Conservation (phyloP, 495 filamentous ascomycete species). For the Elasticomyces elasticus region DNA sequence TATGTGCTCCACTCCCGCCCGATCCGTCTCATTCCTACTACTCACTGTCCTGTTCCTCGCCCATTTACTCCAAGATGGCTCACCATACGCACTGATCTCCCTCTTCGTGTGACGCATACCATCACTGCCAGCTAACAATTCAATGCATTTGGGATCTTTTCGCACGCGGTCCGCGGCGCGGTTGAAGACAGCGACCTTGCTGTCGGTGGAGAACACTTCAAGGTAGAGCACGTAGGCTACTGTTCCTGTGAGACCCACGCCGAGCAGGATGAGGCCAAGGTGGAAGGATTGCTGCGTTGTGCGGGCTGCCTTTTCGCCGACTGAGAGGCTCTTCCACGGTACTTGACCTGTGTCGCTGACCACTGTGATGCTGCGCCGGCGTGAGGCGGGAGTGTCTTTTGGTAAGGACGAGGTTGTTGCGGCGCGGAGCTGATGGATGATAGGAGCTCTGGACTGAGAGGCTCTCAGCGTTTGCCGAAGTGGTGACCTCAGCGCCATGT, state of each 20-base stretch:
- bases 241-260: conserved; percentile 56
- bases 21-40: conserved; percentile 47
- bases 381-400: conserved; percentile 1
- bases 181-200: conserved; percentile 80
- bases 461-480: too few species aligned
- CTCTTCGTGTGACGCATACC: conserved; percentile 40
- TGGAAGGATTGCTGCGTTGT: conserved; percentile 88
- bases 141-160: conserved; percentile 55
- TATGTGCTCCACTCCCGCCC: conserved; percentile 68
- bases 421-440: neutral
- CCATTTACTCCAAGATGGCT: conserved; percentile 75
- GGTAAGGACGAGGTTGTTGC: conserved; percentile 13
- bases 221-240: conserved; percentile 62
- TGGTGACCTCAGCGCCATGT: neutral
- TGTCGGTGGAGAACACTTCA: conserved; percentile 80
- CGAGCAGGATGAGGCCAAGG: conserved; percentile 64
- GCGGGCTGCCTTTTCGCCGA: conserved; percentile 68
- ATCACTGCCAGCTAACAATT: conserved; percentile 52
- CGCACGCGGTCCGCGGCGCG: conserved; percentile 72
- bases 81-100: conserved; percentile 75
- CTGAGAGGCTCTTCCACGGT: conserved; percentile 65
- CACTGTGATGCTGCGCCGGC: conserved; percentile 49
- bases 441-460: neutral
- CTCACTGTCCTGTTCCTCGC: conserved; percentile 73
- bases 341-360: conserved; percentile 73